Conservation (phyloP, 1,284 basidiomycete genomes). For the Termitomyces sp. region DNA sequence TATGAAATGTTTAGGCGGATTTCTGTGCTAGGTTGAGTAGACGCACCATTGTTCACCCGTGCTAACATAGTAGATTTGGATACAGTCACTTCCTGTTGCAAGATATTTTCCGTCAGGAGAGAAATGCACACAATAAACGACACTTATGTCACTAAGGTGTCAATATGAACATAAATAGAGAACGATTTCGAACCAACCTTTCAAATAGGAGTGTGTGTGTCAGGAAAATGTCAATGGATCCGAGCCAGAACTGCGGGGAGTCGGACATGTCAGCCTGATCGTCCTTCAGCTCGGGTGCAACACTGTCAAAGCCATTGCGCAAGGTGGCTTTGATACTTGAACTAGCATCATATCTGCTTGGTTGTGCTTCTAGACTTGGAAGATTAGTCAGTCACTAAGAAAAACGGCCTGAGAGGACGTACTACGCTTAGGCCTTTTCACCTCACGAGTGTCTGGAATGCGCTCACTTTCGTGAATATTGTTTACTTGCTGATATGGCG, state of each 20-base stretch:
- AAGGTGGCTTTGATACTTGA: no score
- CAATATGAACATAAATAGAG: not conserved
- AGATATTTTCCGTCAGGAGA: constrained; percentile 84
- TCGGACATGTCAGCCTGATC: constrained; percentile 98
- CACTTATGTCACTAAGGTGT: constrained; percentile 40
- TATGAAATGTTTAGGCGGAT: constrained; percentile 22
- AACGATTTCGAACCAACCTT: constrained; percentile 53
- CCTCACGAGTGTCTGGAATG: no score
- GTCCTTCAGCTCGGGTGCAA: constrained; percentile 39
- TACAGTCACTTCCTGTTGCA: constrained; percentile 88
- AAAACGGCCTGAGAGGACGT: no score
- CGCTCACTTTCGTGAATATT: not conserved
- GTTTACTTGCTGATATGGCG: not conserved
- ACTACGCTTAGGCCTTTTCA: no score
- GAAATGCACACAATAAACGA: constrained; percentile 90
- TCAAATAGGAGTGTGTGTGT: constrained; percentile 93
- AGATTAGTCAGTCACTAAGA: no score
- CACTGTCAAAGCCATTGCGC: no score
- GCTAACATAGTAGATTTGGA: constrained; percentile 87
- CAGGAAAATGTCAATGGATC: constrained; percentile 85
- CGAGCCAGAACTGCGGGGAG: constrained; percentile 74
- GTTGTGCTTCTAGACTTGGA: no score
- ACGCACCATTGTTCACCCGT: constrained; percentile 75
- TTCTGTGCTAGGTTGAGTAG: constrained; percentile 56
- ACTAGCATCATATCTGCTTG: no score